Percentiles rank a stretch among this genome's conserved stretches.
phyloP scores from a whole-genome alignment of 192 early-diverging fungal genomes.

The Rhizophagus sp. region DNA sequence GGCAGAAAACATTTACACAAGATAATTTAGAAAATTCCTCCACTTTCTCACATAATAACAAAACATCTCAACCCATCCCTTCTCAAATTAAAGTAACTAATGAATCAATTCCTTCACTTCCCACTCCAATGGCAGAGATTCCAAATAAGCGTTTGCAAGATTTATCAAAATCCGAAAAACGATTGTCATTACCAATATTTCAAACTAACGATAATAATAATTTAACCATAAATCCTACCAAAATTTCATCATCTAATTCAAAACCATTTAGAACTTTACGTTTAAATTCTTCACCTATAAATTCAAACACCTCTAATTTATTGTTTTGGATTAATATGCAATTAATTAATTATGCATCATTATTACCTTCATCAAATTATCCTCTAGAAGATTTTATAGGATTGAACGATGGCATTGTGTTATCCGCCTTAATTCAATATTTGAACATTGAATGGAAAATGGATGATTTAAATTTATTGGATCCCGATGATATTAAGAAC shows the following conservation, averaged over 20 bases:
- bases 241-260: not conserved
- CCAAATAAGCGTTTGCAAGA: not conserved
- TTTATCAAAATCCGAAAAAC: not conserved
- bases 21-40: not conserved
- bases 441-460: constrained; percentile 16
- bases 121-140: not conserved
- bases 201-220: not conserved
- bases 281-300: constrained; percentile 14
- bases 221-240: not conserved
- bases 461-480: constrained; percentile 15
- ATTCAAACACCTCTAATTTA: constrained; percentile 9
- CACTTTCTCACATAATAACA: not conserved
- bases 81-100: too few species aligned
- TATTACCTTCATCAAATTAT: constrained; percentile 15
- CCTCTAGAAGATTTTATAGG: constrained; percentile 19
- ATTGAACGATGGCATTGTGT: constrained; percentile 23
- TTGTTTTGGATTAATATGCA: constrained; percentile 31
- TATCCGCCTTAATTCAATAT: constrained; percentile 10
- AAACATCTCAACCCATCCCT: too few species aligned
- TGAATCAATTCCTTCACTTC: too few species aligned
- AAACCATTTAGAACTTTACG: constrained; percentile 11
- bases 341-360: constrained; percentile 13
- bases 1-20: not conserved
- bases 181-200: not conserved
- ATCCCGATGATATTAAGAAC: not conserved